Evolutionary conservation across 305 asterid species (phyloP), one percentile per base, ranked within the genome.

Genomic region (Fraxinus floribunda): DNA sequence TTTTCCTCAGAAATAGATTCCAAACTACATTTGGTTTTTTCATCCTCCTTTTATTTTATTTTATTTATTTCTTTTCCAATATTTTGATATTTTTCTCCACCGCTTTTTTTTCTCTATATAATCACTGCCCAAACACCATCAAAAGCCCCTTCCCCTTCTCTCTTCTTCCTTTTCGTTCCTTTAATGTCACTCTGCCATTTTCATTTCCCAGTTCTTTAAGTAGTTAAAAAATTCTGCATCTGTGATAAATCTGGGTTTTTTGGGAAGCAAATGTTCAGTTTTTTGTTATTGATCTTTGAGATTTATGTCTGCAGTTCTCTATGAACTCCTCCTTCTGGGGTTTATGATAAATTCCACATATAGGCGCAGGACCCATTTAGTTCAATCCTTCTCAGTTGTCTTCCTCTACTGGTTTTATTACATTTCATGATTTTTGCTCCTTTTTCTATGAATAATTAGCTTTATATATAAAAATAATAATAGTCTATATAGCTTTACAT

Each of bases 331-430:
- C 32, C 86, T 91, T 78, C 94, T 91, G n/a, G 95, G 93, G 92
- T 95, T 88, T 92, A 95, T 94, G 97, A 94, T 94, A 85, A 94
- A 90, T 92, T 95, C 99, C 81, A 93, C 97, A 71, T 90, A 94
- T 76, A 85, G 94, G 93, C 96, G 97, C 85, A 86, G 97, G 88
- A 92, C 97, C 84, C 98, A 94, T 86, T 82, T 94, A 76, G 98
- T 95, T 89, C 98, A 95, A 85, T 95, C 99, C 52, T 95, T 95
- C 87, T 95, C 99, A 0, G 98, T 95, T 79, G 98, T 94, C 76
- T 95, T 95, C 66, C 99, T 95, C 80, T 94, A 95, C 91, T 95
- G 99, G 99, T 95, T 95, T 52, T 94, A 95, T 83, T 95, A 72
- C 92, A 94, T 95, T 83, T 94, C 99, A 90, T 95, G 92, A 92